Evolutionary conservation across 1,139 yeast genomes (phyloP).

Genomic region (Meyerozyma smithsonii): DNA sequence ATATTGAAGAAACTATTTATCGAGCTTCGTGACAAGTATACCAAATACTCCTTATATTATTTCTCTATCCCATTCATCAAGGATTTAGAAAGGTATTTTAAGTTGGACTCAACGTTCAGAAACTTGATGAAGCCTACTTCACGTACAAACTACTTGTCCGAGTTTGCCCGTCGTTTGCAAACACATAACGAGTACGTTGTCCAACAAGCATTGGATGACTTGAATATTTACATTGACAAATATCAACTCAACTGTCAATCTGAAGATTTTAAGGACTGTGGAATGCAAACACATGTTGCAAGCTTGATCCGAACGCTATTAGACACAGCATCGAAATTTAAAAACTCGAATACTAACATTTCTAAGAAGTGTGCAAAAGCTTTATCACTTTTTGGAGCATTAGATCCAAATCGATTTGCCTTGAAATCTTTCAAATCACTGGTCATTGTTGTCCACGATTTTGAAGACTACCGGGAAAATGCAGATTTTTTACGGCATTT

Average conservation of each 20-base stretch:
- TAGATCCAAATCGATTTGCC: constrained; percentile 63
- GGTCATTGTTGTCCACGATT: constrained; percentile 53
- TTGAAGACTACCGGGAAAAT: constrained; percentile 59
- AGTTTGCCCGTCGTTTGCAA: constrained; percentile 51
- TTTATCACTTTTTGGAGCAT: constrained; percentile 71
- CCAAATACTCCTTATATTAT: constrained; percentile 41
- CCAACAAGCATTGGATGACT: constrained; percentile 69
- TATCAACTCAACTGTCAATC: constrained; percentile 47
- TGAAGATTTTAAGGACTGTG: constrained; percentile 28
- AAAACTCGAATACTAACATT: constrained; percentile 43
- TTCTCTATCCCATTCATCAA: constrained; percentile 48
- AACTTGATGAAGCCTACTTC: constrained; percentile 23
- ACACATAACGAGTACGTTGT: constrained; percentile 76
- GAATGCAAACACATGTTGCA: constrained; percentile 31
- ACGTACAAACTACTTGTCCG: constrained; percentile 36
- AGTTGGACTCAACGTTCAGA: constrained; percentile 20
- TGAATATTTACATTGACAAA: constrained; percentile 45
- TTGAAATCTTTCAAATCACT: constrained; percentile 41
- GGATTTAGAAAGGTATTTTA: constrained; percentile 28
- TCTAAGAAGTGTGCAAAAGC: constrained; percentile 62
- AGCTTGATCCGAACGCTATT: constrained; percentile 52
- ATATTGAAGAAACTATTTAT: constrained; percentile 39
- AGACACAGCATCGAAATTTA: constrained; percentile 56
- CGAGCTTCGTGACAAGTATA: constrained; percentile 29
- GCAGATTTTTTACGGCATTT: constrained; percentile 61